These are phyloP conservation scores for Plantago major DNA, from an alignment of 257 asterid genomes.

Conservation along the genomic window DNA sequence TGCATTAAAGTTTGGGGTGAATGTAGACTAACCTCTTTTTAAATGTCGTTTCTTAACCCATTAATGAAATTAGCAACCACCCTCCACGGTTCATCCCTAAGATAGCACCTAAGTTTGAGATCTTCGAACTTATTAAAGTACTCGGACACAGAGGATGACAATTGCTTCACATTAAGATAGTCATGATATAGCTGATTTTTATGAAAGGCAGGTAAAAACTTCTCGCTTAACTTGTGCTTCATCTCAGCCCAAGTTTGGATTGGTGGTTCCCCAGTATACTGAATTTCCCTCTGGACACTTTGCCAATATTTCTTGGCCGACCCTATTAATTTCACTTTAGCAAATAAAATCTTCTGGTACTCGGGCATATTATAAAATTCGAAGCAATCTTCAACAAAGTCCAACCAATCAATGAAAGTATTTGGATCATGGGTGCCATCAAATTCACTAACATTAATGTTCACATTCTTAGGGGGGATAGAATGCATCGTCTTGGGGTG, in stretches of 20 bases:
- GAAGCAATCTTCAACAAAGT: too few species aligned
- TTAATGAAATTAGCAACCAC: not conserved
- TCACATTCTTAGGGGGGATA: too few species aligned
- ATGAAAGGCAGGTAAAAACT: not conserved
- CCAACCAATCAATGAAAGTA: too few species aligned
- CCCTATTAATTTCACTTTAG: too few species aligned
- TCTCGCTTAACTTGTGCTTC: not conserved
- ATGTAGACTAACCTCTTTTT: not conserved
- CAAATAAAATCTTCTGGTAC: too few species aligned
- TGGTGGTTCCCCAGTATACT: too few species aligned
- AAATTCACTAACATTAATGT: too few species aligned
- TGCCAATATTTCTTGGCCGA: too few species aligned
- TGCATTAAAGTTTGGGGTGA: not conserved
- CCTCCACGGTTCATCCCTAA: not conserved
- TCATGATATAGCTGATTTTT: not conserved
- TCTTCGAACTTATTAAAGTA: not conserved
- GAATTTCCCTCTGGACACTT: too few species aligned
- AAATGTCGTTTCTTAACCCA: not conserved
- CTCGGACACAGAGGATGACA: not conserved
- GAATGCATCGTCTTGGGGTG: too few species aligned
- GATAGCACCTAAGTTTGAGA: not conserved
- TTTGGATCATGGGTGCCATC: too few species aligned
- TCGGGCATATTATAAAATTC: too few species aligned
- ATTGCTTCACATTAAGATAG: not conserved
- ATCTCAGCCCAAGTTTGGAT: not conserved